These are phyloP conservation scores for Wakefieldia striispora DNA, from an alignment of 768 basidiomycete species.

Conservation along the genomic window DNA sequence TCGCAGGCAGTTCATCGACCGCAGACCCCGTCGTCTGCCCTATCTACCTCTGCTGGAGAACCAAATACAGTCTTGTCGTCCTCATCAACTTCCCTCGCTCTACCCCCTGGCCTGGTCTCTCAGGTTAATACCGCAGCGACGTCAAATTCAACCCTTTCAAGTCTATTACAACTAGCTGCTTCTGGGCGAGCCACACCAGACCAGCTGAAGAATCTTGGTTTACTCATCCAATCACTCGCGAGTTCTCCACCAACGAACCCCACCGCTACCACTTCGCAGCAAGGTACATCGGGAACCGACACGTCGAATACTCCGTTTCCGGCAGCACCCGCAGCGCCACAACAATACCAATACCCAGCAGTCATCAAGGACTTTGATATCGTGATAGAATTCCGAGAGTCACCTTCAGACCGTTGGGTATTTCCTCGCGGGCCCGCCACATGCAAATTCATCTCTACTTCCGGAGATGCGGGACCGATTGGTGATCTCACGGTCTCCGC, in stretches of 20 bases:
- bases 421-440: constrained; percentile 60
- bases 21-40: constrained; percentile 15
- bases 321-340: constrained; percentile 10
- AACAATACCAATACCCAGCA: constrained; percentile 24
- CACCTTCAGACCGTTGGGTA: constrained; percentile 60
- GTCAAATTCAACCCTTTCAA: constrained; percentile 65
- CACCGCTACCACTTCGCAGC: constrained; percentile 8
- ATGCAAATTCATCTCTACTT: constrained; percentile 40
- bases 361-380: constrained; percentile 65
- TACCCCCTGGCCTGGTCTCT: constrained; percentile 56
- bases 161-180: constrained; percentile 63
- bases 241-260: constrained; percentile 8
- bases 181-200: constrained; percentile 58
- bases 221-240: constrained; percentile 71
- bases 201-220: constrained; percentile 64
- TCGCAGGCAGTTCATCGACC: constrained; percentile 32
- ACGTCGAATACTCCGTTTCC: constrained; percentile 14
- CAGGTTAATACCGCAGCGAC: constrained; percentile 67
- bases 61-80: constrained; percentile 46
- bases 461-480: constrained; percentile 12
- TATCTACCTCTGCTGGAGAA: constrained; percentile 24
- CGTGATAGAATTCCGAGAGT: constrained; percentile 68
- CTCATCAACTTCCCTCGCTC: constrained; percentile 41
- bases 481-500: constrained; percentile 42
- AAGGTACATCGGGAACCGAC: not conserved